Percentiles rank a stretch among this genome's conserved stretches.
These are phyloP conservation scores for Exophiala bonariae DNA, from an alignment of 2,329 filamentous ascomycete genomes.

Conservation along the genomic window DNA sequence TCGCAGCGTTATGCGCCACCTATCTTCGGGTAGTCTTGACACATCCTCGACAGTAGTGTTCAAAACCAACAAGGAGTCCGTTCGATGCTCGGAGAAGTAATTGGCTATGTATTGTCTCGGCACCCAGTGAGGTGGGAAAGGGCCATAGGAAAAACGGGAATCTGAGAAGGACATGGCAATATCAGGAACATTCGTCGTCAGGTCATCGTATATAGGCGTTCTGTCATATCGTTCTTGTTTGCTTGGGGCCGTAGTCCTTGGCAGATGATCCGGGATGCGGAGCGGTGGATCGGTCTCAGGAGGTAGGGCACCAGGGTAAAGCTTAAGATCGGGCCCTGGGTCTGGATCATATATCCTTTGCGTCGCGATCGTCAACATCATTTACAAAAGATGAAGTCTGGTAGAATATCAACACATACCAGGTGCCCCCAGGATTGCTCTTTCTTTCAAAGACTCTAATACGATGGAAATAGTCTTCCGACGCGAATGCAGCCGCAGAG, in stretches of 20 bases:
- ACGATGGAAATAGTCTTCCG: conserved; percentile 34
- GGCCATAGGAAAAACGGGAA: conserved; percentile 53
- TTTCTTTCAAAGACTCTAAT: conserved; percentile 38
- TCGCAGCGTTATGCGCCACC: conserved; percentile 57
- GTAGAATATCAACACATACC: conserved; percentile 28
- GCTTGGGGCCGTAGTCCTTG: conserved; percentile 28
- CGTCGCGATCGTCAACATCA: too few relatives aligned
- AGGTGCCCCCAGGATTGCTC: conserved; percentile 37
- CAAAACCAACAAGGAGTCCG: conserved; percentile 46
- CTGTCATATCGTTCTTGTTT: conserved; percentile 34
- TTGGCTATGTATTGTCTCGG: conserved; percentile 58
- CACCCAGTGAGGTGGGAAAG: conserved; percentile 57
- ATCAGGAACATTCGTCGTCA: conserved; percentile 41
- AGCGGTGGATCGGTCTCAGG: conserved; percentile 35
- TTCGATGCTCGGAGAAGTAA: conserved; percentile 54
- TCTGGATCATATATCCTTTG: conserved; percentile 39
- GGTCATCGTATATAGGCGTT: conserved; percentile 37
- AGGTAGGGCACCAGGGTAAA: conserved; percentile 34
- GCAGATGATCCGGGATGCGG: conserved; percentile 28
- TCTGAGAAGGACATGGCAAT: conserved; percentile 51
- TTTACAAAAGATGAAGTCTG: too few relatives aligned
- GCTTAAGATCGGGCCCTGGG: conserved; percentile 27
- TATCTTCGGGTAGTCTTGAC: conserved; percentile 51
- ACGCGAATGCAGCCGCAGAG: conserved; percentile 35
- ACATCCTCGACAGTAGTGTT: conserved; percentile 63